Conservation (phyloP, 805 yeast species). For the Wickerhamomyces queroliae region DNA sequence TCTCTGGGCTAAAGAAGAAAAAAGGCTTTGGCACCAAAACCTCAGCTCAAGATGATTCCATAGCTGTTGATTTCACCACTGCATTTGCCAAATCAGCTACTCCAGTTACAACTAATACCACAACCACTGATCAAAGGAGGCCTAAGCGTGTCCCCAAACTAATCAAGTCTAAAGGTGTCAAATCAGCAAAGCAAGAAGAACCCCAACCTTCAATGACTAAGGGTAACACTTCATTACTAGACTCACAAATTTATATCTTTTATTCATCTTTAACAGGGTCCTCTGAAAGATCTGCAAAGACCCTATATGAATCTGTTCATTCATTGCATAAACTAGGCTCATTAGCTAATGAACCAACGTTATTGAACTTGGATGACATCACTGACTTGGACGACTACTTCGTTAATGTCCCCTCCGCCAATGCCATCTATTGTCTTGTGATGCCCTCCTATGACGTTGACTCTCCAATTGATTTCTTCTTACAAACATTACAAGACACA, state of each 20-base stretch:
- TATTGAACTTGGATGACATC: conserved; percentile 72
- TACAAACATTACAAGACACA: conserved; percentile 76
- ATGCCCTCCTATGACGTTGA: conserved; percentile 91
- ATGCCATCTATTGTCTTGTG: conserved; percentile 62
- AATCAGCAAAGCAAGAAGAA: conserved; percentile 12
- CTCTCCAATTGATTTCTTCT: conserved; percentile 83
- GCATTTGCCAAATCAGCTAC: conserved; percentile 22
- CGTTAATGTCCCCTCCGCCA: conserved; percentile 51
- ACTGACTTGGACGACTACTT: conserved; percentile 83
- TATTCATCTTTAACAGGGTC: conserved; percentile 87
- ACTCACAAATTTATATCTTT: conserved; percentile 60
- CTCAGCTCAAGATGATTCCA: conserved; percentile 12
- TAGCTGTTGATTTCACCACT: conserved; percentile 35
- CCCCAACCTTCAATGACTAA: conserved; percentile 30
- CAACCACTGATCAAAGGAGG: conserved; percentile 7
- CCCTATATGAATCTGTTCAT: conserved; percentile 35
- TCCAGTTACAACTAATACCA: conserved; percentile 4
- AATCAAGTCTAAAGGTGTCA: conserved; percentile 32
- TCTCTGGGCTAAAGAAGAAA: conserved; percentile 16
- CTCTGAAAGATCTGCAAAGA: conserved; percentile 61
- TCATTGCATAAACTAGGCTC: conserved; percentile 9
- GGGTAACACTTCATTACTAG: conserved; percentile 36
- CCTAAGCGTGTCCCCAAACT: conserved; percentile 34
- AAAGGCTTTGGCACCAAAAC: conserved; percentile 13
- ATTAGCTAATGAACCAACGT: conserved; percentile 37